These are phyloP conservation scores for Colletotrichum nymphaeae DNA, from an alignment of 2,329 filamentous ascomycete genomes.

Conservation along the genomic window DNA sequence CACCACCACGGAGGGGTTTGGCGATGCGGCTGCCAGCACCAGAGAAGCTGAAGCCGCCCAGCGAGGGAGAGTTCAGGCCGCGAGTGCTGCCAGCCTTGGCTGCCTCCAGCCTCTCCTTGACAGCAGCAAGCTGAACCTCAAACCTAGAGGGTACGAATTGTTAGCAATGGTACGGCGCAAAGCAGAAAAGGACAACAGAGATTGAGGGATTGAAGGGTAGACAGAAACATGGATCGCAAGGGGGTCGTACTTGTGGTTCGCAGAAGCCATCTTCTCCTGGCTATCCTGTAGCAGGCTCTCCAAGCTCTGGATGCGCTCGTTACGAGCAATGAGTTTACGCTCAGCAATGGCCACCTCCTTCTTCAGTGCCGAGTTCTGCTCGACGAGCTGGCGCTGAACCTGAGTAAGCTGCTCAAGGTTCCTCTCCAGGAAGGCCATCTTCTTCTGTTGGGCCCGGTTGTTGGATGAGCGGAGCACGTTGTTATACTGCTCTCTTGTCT, in stretches of 20 bases:
- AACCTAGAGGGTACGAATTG: conserved; percentile 69
- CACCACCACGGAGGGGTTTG: conserved; percentile 75
- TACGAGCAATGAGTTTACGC: conserved; percentile 94
- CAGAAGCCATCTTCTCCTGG: conserved; percentile 97
- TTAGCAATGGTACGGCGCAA: conserved; percentile 17
- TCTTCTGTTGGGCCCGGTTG: conserved; percentile 99
- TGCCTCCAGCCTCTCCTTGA: conserved; percentile 97
- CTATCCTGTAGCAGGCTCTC: conserved; percentile 94
- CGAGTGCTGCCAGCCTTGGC: conserved; percentile 93
- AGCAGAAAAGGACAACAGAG: neutral
- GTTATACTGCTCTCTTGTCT: conserved; percentile 99
- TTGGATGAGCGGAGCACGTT: conserved; percentile 96
- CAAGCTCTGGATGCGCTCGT: conserved; percentile 95
- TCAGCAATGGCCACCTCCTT: conserved; percentile 99
- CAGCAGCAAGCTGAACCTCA: conserved; percentile 94
- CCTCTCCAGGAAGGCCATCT: conserved; percentile 99
- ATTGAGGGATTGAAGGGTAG: neutral
- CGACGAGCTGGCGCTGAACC: conserved; percentile 96
- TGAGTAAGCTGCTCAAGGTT: conserved; percentile 98
- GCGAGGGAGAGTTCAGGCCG: conserved; percentile 75
- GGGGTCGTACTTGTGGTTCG: conserved; percentile 87
- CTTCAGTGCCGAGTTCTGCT: conserved; percentile 97
- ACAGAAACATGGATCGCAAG: neutral
- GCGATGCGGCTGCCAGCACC: conserved; percentile 74
- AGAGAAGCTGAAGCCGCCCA: conserved; percentile 78